phyloP scores from a whole-genome alignment of 495 filamentous ascomycete species.

The Massariosphaeria phaeospora region DNA sequence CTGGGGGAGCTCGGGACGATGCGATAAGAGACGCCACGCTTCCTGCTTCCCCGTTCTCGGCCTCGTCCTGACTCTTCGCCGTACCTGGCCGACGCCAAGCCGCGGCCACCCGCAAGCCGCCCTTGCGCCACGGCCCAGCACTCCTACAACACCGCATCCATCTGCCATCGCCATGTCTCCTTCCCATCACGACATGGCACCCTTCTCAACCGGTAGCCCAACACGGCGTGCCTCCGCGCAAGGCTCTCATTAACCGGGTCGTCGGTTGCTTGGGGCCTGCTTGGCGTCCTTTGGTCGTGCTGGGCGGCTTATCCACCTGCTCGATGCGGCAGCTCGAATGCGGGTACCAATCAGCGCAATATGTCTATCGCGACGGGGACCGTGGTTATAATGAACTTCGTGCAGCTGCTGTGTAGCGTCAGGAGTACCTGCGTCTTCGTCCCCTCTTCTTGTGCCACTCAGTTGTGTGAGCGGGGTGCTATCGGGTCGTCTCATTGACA shows the following conservation, averaged over 20 bases:
- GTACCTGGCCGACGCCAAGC: too few species aligned
- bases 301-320: slow-evolving; percentile 15
- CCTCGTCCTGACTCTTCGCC: too few species aligned
- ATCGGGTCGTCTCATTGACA: background rate
- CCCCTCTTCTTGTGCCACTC: background rate
- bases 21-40: too few species aligned
- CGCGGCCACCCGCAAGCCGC: too few species aligned
- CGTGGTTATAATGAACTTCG: background rate
- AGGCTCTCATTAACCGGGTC: slow-evolving; percentile 16
- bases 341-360: slow-evolving; percentile 5
- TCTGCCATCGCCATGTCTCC: too few species aligned
- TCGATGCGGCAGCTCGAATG: slow-evolving; percentile 20
- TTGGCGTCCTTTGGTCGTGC: slow-evolving; percentile 14
- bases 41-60: too few species aligned
- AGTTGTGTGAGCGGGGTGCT: background rate
- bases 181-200: too few species aligned
- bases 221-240: background rate
- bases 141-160: too few species aligned
- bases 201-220: too few species aligned
- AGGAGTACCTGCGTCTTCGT: background rate
- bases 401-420: background rate
- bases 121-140: too few species aligned
- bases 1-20: too few species aligned
- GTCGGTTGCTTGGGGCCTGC: slow-evolving; percentile 14
- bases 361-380: slow-evolving; percentile 9